Base-by-base conservation (phyloP, 768 basidiomycete species). In the Leccinum olivaceopallidum region DNA sequence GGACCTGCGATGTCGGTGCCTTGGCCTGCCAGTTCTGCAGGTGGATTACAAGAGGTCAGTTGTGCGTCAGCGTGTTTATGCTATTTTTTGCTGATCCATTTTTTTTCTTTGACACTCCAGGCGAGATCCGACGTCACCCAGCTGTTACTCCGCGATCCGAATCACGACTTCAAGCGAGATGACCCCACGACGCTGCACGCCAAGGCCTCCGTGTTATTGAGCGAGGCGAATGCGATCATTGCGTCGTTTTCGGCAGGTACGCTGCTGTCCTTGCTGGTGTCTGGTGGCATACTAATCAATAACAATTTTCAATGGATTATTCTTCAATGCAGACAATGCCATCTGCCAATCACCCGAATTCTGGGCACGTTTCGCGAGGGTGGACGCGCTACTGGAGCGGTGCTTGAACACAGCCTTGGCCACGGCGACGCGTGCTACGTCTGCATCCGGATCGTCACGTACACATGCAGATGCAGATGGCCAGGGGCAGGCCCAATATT, bases 381-480 rank as follows among this genome's bases (percentile, higher is more conserved):
- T 84, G 57, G 80, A 82, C 61, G 67, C 73, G 34, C 74, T 84
- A 51, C 80, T 85, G 39, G 79, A 80, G 5, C 66, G 67, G 2
- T 69, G 60, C 44, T 53, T 61, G 26, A 56, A 16, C 49, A 60
- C 56, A 42, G 69, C 59, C 36, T 56, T 70, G 37, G 24, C 53
- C 6, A 20, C 58, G 26, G 34, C 56, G 6, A 60, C 48, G 9
- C 6, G 49, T 22, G 24, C 44, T 20, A 47, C 44, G 12, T 47
- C 44, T 12, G 44, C 12, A 6, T 20, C 44, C 44, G 44, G 44
- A 20, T 47, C 44, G 20, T 47, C 44, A 14, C 52, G 18, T 3
- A 1, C 55, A 9, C 57, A 49, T 22, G 18, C 12, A 12, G 48
- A 20, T 4, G 1, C 57, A 7, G 57, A 55, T 18, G 18, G 7